Percentiles rank a stretch among this genome's conserved stretches.
These are phyloP conservation scores for Mortierella sp. DNA, from an alignment of 371 early-diverging fungal species.

Conservation along the genomic window DNA sequence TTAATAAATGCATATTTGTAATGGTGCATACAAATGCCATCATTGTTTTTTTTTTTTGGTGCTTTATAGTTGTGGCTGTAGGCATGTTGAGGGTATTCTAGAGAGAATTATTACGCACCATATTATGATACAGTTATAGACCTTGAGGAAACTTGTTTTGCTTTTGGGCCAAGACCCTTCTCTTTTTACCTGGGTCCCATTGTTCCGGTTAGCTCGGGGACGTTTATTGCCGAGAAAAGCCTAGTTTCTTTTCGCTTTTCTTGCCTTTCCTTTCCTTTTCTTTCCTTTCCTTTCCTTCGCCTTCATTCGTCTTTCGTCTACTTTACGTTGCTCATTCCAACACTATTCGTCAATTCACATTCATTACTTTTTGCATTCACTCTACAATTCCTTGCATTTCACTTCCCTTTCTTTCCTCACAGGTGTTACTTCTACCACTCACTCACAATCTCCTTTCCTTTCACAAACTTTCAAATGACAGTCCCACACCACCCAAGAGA, in stretches of 20 bases:
- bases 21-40: too few relatives aligned
- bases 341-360: background rate
- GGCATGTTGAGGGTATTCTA: too few relatives aligned
- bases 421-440: background rate
- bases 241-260: background rate
- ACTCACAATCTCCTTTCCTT: background rate
- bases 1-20: too few relatives aligned
- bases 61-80: too few relatives aligned
- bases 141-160: too few relatives aligned
- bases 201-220: too few relatives aligned
- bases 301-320: background rate
- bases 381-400: background rate
- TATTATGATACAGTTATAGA: too few relatives aligned
- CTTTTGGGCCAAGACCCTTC: too few relatives aligned
- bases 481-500: slow-evolving; percentile 11
- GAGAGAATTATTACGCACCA: too few relatives aligned
- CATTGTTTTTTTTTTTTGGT: too few relatives aligned
- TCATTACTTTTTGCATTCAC: background rate
- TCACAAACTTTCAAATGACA: slow-evolving; percentile 11
- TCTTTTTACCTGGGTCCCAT: too few relatives aligned
- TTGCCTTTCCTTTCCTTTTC: slow-evolving; percentile 7
- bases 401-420: slow-evolving; percentile 4
- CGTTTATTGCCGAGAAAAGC: too few relatives aligned
- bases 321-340: background rate
- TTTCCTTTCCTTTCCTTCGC: background rate